A percentile compares a stretch with the other conserved stretches of the same genome.
phyloP scores from a whole-genome alignment of 305 asterid species.

The Plantago coronopus region DNA sequence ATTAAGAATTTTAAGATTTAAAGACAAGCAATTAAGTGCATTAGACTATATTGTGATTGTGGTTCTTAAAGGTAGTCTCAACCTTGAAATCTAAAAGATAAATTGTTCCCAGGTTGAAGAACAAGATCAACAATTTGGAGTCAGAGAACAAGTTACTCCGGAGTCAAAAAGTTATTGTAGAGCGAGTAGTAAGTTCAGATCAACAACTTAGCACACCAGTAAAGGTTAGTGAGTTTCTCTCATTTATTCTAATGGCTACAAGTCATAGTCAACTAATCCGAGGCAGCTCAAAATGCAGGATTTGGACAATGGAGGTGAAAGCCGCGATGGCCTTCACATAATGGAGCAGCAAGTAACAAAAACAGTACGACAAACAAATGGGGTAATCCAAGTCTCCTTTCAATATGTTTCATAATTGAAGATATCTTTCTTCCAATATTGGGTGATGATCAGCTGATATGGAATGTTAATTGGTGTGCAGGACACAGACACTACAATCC shows the following conservation, averaged over 20 bases:
- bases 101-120: conserved; percentile 52
- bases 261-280: conserved; percentile 15
- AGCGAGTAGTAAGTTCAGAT: conserved; percentile 43
- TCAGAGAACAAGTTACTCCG: conserved; percentile 62
- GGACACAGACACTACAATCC: conserved; percentile 45
- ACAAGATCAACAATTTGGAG: conserved; percentile 65
- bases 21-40: no score
- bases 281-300: conserved; percentile 34
- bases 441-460: conserved; percentile 16
- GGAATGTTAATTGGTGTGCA: conserved; percentile 31
- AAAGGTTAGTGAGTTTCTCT: conserved; percentile 40
- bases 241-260: conserved; percentile 22
- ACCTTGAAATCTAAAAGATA: conserved; percentile 22
- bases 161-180: conserved; percentile 50
- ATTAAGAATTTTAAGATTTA: no score
- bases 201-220: conserved; percentile 31
- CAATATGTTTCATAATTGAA: conserved; percentile 17
- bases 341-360: conserved; percentile 38
- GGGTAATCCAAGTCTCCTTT: conserved; percentile 42
- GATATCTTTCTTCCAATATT: conserved; percentile 12
- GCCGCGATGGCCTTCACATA: conserved; percentile 32
- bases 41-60: background rate
- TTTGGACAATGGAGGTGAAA: conserved; percentile 44
- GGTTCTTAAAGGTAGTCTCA: conserved; percentile 16
- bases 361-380: conserved; percentile 39